These are phyloP conservation scores for Phialocephala subalpina DNA, from an alignment of 2,329 filamentous ascomycete genomes.

Conservation along the genomic window DNA sequence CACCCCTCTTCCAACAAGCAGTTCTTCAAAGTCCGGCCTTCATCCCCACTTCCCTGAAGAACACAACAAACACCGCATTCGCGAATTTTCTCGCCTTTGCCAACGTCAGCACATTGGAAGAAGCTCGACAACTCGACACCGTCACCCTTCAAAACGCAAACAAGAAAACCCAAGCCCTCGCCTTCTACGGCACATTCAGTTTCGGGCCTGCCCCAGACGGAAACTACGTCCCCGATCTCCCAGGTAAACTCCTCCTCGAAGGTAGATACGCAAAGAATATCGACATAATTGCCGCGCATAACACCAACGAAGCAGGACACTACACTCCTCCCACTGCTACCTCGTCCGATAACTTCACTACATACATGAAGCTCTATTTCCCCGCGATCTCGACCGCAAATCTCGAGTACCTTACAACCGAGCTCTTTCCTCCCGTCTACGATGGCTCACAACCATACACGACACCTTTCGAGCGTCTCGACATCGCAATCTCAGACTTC, in stretches of 20 bases:
- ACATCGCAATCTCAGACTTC: slow-evolving; percentile 51
- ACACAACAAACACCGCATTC: background rate
- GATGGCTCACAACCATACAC: slow-evolving; percentile 52
- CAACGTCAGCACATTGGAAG: slow-evolving; percentile 23
- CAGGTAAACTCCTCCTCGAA: slow-evolving; percentile 50
- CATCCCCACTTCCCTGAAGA: slow-evolving; percentile 19
- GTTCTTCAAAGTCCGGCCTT: slow-evolving; percentile 42
- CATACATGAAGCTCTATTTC: slow-evolving; percentile 1
- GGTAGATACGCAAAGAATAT: background rate
- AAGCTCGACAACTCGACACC: slow-evolving; percentile 15
- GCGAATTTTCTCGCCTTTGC: slow-evolving; percentile 13
- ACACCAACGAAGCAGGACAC: slow-evolving; percentile 4
- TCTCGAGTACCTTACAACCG: slow-evolving; percentile 50
- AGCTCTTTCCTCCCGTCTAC: slow-evolving; percentile 57
- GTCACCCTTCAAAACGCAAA: slow-evolving; percentile 24
- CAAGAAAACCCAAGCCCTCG: slow-evolving; percentile 24
- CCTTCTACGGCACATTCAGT: slow-evolving; percentile 50
- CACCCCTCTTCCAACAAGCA: slow-evolving; percentile 49
- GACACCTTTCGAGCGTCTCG: slow-evolving; percentile 51
- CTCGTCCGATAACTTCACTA: background rate
- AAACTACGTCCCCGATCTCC: slow-evolving; percentile 53
- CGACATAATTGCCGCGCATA: slow-evolving; percentile 3
- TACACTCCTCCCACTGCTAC: slow-evolving; percentile 1
- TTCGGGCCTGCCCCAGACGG: slow-evolving; percentile 56
- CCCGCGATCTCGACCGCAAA: background rate